Conservation (phyloP, 163 green algal species). For the Scenedesmus sp. region DNA sequence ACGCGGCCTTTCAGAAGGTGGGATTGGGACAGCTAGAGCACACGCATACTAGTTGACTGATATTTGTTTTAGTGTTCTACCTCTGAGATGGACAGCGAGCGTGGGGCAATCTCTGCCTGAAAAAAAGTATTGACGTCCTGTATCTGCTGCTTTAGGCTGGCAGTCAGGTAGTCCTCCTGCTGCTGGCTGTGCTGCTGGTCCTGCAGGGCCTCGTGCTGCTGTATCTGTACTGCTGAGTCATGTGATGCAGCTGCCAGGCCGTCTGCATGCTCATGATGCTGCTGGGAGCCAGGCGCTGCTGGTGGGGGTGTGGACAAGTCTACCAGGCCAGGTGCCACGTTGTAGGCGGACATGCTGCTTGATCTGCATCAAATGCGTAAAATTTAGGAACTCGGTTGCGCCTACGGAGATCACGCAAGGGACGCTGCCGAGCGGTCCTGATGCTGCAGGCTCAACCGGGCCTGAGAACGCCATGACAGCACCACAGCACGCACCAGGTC, state of each 20-base stretch:
- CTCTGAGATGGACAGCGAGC: constrained; percentile 16
- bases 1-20: too few species aligned
- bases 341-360: neutral
- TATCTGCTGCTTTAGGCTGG: neutral
- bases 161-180: neutral
- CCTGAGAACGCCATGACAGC: neutral
- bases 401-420: neutral
- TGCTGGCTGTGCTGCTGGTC: neutral
- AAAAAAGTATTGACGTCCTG: neutral
- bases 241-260: neutral
- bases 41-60: too few species aligned
- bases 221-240: neutral
- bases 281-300: constrained; percentile 1
- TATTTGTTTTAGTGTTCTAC: neutral
- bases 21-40: too few species aligned
- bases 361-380: neutral
- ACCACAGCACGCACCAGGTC: neutral
- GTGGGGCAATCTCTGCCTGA: constrained; percentile 1
- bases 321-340: neutral
- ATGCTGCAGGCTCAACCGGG: neutral
- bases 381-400: neutral
- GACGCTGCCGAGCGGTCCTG: neutral
- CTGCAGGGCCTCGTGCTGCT: neutral
- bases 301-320: neutral
- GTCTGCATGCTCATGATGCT: neutral